A percentile compares a stretch with the other conserved stretches of the same genome.
These are phyloP conservation scores for Pholiota conissans DNA, from an alignment of 768 basidiomycete species.

Conservation along the genomic window DNA sequence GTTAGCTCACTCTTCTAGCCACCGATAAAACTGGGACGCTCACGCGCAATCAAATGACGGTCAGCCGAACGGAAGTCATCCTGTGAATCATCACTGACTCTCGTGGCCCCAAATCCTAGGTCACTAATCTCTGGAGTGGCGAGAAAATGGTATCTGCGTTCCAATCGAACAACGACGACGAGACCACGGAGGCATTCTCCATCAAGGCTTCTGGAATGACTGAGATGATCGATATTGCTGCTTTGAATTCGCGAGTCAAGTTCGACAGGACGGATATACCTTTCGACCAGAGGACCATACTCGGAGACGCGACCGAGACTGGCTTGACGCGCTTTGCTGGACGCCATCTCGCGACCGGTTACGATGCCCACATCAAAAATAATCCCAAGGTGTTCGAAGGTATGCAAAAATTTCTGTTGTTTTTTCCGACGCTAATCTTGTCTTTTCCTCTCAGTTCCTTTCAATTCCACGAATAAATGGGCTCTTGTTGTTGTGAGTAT, in stretches of 20 bases:
- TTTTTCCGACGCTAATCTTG: not conserved
- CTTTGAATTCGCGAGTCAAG: slow-evolving; percentile 69
- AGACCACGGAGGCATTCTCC: slow-evolving; percentile 49
- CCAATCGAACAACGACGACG: slow-evolving; percentile 70
- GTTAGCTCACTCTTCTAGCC: slow-evolving; percentile 62
- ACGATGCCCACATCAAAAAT: slow-evolving; percentile 50
- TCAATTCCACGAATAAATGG: slow-evolving; percentile 77
- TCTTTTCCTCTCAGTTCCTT: slow-evolving; percentile 44
- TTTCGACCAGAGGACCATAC: slow-evolving; percentile 58
- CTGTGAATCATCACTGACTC: too few species aligned
- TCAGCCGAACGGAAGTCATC: too few species aligned
- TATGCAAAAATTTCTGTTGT: slow-evolving; percentile 10
- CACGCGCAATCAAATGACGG: slow-evolving; percentile 75
- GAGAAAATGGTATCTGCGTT: slow-evolving; percentile 63
- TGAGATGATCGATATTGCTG: slow-evolving; percentile 64
- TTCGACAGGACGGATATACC: slow-evolving; percentile 65
- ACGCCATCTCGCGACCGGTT: slow-evolving; percentile 47
- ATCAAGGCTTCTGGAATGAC: slow-evolving; percentile 57
- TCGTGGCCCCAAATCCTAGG: slow-evolving; percentile 34
- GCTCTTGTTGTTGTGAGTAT: slow-evolving; percentile 61
- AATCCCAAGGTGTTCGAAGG: slow-evolving; percentile 65
- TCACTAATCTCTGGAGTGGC: slow-evolving; percentile 68
- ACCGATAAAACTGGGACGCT: slow-evolving; percentile 76
- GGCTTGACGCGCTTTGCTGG: slow-evolving; percentile 69
- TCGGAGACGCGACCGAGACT: slow-evolving; percentile 79